These are phyloP conservation scores for Lasiodiplodia gonubiensis DNA, from an alignment of 2,329 filamentous ascomycete species.

Conservation along the genomic window DNA sequence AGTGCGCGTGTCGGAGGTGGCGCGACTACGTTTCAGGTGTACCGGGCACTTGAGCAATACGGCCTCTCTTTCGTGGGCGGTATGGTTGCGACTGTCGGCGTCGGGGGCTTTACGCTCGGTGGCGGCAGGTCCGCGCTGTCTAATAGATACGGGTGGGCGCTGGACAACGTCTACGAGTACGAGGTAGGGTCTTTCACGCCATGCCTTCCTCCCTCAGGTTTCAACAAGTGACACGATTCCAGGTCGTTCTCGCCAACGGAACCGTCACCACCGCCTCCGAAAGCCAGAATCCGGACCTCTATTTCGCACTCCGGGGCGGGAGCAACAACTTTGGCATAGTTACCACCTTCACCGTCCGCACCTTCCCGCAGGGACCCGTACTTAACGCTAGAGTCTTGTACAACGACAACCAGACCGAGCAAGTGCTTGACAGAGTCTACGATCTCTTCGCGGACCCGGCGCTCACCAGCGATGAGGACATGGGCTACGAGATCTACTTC, in stretches of 20 bases:
- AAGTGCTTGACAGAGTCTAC: constrained; percentile 31
- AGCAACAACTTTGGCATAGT: constrained; percentile 47
- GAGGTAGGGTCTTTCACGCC: background rate
- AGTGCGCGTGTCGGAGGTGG: constrained; percentile 39
- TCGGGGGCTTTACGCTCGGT: constrained; percentile 26
- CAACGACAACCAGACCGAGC: constrained; percentile 33
- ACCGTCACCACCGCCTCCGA: background rate
- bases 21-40: constrained; percentile 36
- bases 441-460: constrained; percentile 31
- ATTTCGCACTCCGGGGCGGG: constrained; percentile 46
- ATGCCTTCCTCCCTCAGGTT: background rate
- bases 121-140: constrained; percentile 29
- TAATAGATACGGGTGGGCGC: background rate
- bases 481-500: background rate
- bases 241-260: constrained; percentile 8
- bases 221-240: background rate
- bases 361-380: constrained; percentile 27
- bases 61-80: constrained; percentile 28
- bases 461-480: constrained; percentile 32
- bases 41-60: constrained; percentile 19
- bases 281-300: constrained; percentile 36
- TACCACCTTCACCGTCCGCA: constrained; percentile 38
- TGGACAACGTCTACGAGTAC: constrained; percentile 3
- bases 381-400: constrained; percentile 45
- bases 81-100: constrained; percentile 27